Percentiles rank a stretch among this genome's conserved stretches.
These are phyloP conservation scores for Aspergillus avenaceus DNA, from an alignment of 495 filamentous ascomycete genomes.

Conservation along the genomic window DNA sequence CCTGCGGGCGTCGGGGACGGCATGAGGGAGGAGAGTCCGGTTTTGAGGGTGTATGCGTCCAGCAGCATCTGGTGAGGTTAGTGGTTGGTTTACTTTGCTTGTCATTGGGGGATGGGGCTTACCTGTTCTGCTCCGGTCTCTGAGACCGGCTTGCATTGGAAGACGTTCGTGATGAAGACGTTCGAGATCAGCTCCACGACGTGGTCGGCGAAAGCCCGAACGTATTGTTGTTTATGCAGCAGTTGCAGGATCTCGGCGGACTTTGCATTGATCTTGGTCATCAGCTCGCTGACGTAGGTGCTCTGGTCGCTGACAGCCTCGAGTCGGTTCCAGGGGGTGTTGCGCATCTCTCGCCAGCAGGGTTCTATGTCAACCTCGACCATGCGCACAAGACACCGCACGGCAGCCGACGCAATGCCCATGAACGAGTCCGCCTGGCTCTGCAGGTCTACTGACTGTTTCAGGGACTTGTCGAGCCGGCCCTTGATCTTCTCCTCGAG, in stretches of 20 bases:
- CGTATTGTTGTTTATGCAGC: conserved; percentile 90
- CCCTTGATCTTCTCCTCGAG: conserved; percentile 92
- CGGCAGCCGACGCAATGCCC: conserved; percentile 85
- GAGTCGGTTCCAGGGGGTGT: conserved; percentile 91
- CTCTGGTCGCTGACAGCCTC: conserved; percentile 95
- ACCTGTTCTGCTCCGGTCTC: conserved; percentile 96
- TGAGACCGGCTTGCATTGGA: conserved; percentile 83
- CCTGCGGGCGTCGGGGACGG: conserved; percentile 49
- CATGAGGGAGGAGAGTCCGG: conserved; percentile 55
- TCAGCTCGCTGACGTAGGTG: conserved; percentile 78
- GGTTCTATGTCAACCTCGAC: conserved; percentile 80
- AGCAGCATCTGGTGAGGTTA: conserved; percentile 69
- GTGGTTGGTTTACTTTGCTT: conserved; percentile 1
- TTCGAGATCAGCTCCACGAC: conserved; percentile 79
- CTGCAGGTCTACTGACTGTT: conserved; percentile 76
- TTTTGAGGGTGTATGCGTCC: conserved; percentile 87
- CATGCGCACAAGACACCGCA: conserved; percentile 76
- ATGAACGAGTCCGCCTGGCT: conserved; percentile 93
- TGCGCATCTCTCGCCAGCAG: conserved; percentile 95
- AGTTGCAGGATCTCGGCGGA: conserved; percentile 68
- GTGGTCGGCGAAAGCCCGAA: conserved; percentile 90
- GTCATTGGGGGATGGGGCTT: conserved; percentile 5
- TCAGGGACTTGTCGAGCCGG: conserved; percentile 74
- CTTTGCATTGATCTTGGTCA: conserved; percentile 64
- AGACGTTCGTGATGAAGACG: conserved; percentile 76